Base-by-base conservation (phyloP, 2,329 filamentous ascomycete species). In the Geoglossum cookeanum region DNA sequence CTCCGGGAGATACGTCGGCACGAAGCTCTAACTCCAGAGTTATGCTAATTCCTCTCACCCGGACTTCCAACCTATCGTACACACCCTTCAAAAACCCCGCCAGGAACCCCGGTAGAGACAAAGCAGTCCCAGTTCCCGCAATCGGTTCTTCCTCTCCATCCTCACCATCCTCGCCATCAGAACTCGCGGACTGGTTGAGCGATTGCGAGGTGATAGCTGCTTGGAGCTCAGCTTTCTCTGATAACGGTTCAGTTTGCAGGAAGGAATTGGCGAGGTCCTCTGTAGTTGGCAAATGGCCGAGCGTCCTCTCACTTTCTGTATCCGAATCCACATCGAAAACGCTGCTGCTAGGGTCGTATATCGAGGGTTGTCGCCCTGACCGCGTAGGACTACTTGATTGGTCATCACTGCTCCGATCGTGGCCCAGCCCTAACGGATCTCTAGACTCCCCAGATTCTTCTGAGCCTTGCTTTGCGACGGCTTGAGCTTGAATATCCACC, bases 241-340 rank as follows among this genome's bases (percentile, higher is more conserved):
- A 74, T 4, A 72, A 71, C 11, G 84, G 80, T 64, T 88, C 81
- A 1, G 83, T 79, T 61, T 84, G 75, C n/a, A 91, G 72, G 65
- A 91, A 91, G 0, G 85, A 90, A 65, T 85, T 78, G 13, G 87
- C 85, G 13, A 92, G 73, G 61, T 89, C 83, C 58, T 81, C 78
- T 1, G 84, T 78, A 29, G 84, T 84, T 0, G 85, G 86, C 2
- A 89, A 62, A 58, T 55, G 39, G 17, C 39, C 55, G 5, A 42
- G 22, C 7, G 55, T 30, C 11, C 35, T 47, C 32, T 53, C 55
- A 33, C 37, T 45, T 9, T 55, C 55, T 35, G 39, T 13, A 22
- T 39, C 44, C 5, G 39, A 29, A 1, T 53, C 42, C n/a, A 27
- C 32, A 2, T 39, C n/a, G 17, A 11, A 7, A 13, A 33, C 11